phyloP scores from a whole-genome alignment of 2,329 filamentous ascomycete genomes.

The Triangularia setosa region DNA sequence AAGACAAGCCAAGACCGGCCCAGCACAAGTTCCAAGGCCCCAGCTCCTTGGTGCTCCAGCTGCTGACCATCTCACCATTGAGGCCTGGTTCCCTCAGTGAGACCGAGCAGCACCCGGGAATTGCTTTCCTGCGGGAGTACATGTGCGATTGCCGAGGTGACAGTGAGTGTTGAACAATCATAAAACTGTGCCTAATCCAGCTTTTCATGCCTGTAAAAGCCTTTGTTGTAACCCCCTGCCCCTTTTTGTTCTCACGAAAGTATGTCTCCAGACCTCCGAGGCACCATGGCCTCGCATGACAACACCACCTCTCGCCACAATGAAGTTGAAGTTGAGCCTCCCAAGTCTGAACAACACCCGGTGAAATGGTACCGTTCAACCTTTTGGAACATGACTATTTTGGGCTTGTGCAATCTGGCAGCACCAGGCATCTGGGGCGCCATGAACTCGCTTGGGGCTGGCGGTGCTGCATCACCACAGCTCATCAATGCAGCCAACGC shows the following conservation, averaged over 20 bases:
- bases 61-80: background rate
- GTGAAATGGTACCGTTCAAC: slow-evolving; percentile 64
- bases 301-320: background rate
- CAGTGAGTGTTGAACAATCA: background rate
- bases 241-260: background rate
- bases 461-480: slow-evolving; percentile 60
- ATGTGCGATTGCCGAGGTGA: background rate
- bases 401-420: slow-evolving; percentile 67
- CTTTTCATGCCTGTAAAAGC: background rate
- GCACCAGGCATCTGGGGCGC: slow-evolving; percentile 70
- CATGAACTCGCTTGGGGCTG: slow-evolving; percentile 70
- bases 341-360: slow-evolving; percentile 32
- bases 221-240: background rate
- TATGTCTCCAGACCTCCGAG: background rate
- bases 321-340: slow-evolving; percentile 10
- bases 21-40: background rate
- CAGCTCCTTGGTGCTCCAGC: background rate
- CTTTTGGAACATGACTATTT: slow-evolving; percentile 67
- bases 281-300: background rate
- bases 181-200: background rate
- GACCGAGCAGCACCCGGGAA: background rate
- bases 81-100: background rate
- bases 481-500: slow-evolving; percentile 69
- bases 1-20: background rate
- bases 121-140: background rate